Conservation (phyloP, 345 rosid genomes). For the Syzygium oleosum region DNA sequence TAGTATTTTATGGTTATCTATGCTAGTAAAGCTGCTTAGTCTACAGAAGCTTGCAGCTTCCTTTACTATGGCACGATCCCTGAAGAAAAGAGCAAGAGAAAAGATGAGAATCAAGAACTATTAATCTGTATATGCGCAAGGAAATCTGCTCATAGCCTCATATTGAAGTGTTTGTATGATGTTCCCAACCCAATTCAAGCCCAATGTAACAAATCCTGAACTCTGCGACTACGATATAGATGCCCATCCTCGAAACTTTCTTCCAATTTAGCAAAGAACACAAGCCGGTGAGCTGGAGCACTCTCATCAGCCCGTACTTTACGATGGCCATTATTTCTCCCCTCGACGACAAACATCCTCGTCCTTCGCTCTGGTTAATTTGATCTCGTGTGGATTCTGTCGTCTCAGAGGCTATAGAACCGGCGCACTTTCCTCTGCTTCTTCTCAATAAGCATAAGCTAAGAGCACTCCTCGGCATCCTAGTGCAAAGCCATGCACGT, state of each 20-base stretch:
- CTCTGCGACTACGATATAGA: neutral
- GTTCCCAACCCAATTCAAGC: neutral
- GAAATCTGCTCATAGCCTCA: neutral
- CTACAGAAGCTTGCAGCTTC: neutral
- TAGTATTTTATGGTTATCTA: neutral
- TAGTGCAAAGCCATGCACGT: neutral
- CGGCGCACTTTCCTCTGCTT: neutral
- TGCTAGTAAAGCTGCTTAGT: neutral
- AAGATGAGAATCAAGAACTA: neutral
- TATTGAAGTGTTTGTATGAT: neutral
- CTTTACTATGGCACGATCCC: neutral
- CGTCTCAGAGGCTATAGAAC: neutral
- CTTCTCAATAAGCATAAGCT: neutral
- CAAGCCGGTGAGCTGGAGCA: neutral
- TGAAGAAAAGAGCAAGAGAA: neutral
- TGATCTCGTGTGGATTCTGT: neutral
- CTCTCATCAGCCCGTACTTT: neutral
- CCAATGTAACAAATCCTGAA: neutral
- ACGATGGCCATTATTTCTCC: neutral
- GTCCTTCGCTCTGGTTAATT: neutral
- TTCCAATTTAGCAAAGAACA: neutral
- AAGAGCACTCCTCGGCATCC: neutral
- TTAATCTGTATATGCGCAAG: neutral
- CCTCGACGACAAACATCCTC: neutral
- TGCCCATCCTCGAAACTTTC: neutral